Conservation (phyloP, 768 basidiomycete species). For the Mycena venus region DNA sequence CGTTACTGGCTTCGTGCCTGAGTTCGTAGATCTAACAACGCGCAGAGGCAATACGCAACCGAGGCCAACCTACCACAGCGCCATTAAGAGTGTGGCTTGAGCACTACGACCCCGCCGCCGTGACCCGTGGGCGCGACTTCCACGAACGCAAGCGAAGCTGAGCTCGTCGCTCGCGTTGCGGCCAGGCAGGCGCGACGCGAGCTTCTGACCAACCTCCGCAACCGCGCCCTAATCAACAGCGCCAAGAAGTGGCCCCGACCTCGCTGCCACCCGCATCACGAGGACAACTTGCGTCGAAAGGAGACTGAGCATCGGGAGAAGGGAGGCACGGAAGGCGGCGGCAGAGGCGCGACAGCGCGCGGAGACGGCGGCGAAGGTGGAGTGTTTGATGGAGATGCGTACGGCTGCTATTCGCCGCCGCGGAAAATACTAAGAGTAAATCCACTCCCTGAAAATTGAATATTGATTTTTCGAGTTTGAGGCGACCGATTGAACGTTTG, state of each 20-base stretch:
- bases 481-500: too few relatives aligned
- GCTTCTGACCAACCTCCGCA: background rate
- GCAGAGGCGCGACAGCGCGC: background rate
- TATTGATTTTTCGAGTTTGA: too few relatives aligned
- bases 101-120: background rate
- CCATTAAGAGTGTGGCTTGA: background rate
- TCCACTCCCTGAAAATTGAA: too few relatives aligned
- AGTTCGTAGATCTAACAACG: background rate
- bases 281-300: background rate
- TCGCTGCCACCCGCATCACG: background rate
- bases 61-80: background rate
- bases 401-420: background rate
- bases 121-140: background rate
- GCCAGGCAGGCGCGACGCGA: background rate
- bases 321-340: background rate
- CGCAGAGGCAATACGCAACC: background rate
- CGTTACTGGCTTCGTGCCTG: background rate
- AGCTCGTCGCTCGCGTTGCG: background rate
- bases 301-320: background rate
- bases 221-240: background rate
- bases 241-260: background rate
- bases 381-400: background rate
- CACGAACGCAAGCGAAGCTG: background rate
- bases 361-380: background rate
- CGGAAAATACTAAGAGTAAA: too few relatives aligned